Evolutionary conservation across 164 flowering plant species (phyloP).

Genomic region (Umbilicus rupestris): DNA sequence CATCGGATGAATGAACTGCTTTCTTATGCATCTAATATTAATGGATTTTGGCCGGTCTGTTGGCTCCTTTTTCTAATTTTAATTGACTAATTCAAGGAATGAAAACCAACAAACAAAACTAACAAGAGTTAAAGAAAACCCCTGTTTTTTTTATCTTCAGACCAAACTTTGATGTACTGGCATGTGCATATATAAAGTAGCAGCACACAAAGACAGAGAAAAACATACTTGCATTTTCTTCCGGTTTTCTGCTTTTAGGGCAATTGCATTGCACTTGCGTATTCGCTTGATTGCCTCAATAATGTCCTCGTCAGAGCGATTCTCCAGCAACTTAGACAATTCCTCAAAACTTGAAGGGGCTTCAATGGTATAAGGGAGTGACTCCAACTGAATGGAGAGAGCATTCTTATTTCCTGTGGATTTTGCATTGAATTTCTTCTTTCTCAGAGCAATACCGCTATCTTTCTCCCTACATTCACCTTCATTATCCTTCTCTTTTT

Average conservation of each 20-base stretch:
- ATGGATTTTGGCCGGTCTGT: too few relatives aligned
- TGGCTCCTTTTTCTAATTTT: too few relatives aligned
- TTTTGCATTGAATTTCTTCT: neutral
- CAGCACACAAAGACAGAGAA: neutral
- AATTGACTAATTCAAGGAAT: too few relatives aligned
- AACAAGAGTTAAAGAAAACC: too few relatives aligned
- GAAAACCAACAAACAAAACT: too few relatives aligned
- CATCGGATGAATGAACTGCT: too few relatives aligned
- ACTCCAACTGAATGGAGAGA: slow-evolving; percentile 14
- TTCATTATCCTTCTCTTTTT: slow-evolving; percentile 22
- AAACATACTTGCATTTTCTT: slow-evolving; percentile 80
- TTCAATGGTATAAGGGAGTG: slow-evolving; percentile 70
- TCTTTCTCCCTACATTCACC: slow-evolving; percentile 15
- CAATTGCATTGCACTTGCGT: slow-evolving; percentile 60
- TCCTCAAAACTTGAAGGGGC: slow-evolving; percentile 64
- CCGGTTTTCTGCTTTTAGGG: slow-evolving; percentile 71
- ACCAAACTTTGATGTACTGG: neutral
- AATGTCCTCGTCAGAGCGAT: slow-evolving; percentile 46
- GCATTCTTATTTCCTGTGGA: slow-evolving; percentile 14
- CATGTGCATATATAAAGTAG: neutral
- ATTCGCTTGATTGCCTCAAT: slow-evolving; percentile 61
- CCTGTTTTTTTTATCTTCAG: slow-evolving; percentile 6
- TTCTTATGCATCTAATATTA: too few relatives aligned
- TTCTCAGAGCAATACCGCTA: neutral
- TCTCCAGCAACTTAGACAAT: slow-evolving; percentile 40